Evolutionary conservation across 352 stramenopile genomes (phyloP).

Genomic region (Phytophthora pseudosyringae): DNA sequence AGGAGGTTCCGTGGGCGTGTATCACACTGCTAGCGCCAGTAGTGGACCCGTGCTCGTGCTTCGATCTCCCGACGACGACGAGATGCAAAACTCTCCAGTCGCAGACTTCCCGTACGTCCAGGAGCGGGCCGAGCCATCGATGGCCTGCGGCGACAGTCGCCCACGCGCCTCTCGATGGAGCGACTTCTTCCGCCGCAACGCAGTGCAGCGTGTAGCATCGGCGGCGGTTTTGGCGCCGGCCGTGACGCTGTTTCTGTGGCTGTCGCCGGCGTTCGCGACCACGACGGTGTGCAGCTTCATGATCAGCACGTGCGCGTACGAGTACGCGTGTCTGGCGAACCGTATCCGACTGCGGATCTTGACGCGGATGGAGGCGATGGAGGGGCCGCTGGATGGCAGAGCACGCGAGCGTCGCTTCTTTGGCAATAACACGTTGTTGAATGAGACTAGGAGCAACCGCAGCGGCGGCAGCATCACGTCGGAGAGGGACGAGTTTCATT

Average conservation of each 20-base stretch:
- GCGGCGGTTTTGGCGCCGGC: slow-evolving; percentile 57
- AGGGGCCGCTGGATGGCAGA: slow-evolving; percentile 13
- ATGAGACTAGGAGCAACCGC: slow-evolving; percentile 28
- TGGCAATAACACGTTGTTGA: slow-evolving; percentile 28
- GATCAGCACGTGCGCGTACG: slow-evolving; percentile 64
- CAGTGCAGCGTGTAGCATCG: slow-evolving; percentile 66
- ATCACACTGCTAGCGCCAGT: background rate
- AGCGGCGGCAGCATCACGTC: slow-evolving; percentile 22
- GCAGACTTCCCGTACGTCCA: slow-evolving; percentile 20
- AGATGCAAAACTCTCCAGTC: slow-evolving; percentile 16
- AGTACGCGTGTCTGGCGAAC: slow-evolving; percentile 75
- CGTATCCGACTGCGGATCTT: slow-evolving; percentile 66
- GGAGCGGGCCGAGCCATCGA: slow-evolving; percentile 5
- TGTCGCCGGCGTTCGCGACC: slow-evolving; percentile 65
- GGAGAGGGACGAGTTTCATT: background rate
- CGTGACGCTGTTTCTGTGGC: slow-evolving; percentile 72
- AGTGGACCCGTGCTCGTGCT: background rate
- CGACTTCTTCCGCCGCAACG: slow-evolving; percentile 51
- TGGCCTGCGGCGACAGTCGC: background rate
- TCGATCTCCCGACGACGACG: background rate
- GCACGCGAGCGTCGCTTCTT: background rate
- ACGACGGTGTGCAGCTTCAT: slow-evolving; percentile 69
- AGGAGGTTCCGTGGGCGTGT: background rate
- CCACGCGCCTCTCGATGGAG: slow-evolving; percentile 5
- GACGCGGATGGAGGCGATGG: slow-evolving; percentile 32